Conservation (phyloP, 2,329 filamentous ascomycete genomes). For the Arthrobotrys musiformis region DNA sequence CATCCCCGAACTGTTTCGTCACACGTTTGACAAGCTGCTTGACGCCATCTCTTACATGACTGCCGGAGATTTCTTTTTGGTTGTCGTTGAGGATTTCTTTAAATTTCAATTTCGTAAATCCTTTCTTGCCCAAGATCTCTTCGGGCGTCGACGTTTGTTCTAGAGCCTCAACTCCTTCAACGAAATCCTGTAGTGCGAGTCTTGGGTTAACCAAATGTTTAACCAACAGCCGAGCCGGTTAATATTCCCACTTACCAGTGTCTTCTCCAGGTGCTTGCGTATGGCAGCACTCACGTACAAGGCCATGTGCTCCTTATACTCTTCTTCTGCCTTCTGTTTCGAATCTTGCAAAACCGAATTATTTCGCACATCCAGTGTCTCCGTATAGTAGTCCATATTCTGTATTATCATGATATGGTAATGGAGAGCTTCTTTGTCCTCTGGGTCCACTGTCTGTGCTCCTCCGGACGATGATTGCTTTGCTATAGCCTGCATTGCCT, state of each 20-base stretch:
- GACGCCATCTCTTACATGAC: conserved; percentile 89
- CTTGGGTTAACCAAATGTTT: neutral
- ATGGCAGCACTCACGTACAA: conserved; percentile 90
- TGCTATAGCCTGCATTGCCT: conserved; percentile 94
- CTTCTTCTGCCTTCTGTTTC: conserved; percentile 79
- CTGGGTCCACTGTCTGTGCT: conserved; percentile 68
- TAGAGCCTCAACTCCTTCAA: conserved; percentile 84
- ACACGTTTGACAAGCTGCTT: conserved; percentile 89
- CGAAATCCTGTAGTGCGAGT: conserved; percentile 71
- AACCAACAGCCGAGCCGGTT: conserved; percentile 61
- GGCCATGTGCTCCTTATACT: conserved; percentile 86
- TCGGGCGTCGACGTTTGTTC: conserved; percentile 70
- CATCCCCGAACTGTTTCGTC: conserved; percentile 96
- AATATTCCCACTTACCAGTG: conserved; percentile 66
- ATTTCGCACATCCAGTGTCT: conserved; percentile 81
- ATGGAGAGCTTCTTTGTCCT: conserved; percentile 96
- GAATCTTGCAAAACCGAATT: conserved; percentile 83
- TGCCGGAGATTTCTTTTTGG: conserved; percentile 74
- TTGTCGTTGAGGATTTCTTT: conserved; percentile 78
- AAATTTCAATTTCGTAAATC: conserved; percentile 82
- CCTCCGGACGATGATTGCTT: conserved; percentile 69
- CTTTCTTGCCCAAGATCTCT: conserved; percentile 80
- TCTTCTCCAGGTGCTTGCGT: conserved; percentile 85
- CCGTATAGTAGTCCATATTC: conserved; percentile 97
- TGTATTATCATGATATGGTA: conserved; percentile 97